These are phyloP conservation scores for Diplotaxis tenuifolia DNA, from an alignment of 345 rosid species.

Conservation along the genomic window DNA sequence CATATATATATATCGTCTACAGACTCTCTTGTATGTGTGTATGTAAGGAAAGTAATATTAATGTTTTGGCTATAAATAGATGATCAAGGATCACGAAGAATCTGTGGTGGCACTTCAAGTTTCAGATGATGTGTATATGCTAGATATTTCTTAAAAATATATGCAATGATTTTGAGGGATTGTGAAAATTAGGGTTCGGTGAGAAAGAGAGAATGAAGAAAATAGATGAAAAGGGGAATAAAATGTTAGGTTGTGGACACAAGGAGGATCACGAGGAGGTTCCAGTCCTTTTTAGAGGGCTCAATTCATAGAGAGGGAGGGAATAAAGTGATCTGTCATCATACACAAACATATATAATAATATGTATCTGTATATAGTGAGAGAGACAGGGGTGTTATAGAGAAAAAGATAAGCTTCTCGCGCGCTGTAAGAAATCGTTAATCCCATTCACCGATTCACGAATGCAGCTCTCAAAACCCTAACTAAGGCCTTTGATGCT, in stretches of 20 bases:
- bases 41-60: constrained; percentile 13
- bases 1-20: constrained; percentile 40
- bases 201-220: constrained; percentile 17
- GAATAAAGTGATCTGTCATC: constrained; percentile 40
- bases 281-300: constrained; percentile 42
- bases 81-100: constrained; percentile 22
- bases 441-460: constrained; percentile 1
- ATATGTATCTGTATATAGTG: background rate
- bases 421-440: constrained; percentile 7
- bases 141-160: constrained; percentile 7
- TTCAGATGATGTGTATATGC: constrained; percentile 25
- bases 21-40: constrained; percentile 3
- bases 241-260: constrained; percentile 40
- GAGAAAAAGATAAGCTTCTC: constrained; percentile 16
- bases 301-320: constrained; percentile 22
- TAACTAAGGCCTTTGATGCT: background rate
- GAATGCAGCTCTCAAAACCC: background rate
- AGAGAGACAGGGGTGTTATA: background rate
- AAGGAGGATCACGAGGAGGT: constrained; percentile 44
- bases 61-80: constrained; percentile 4
- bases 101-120: constrained; percentile 11
- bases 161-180: constrained; percentile 30
- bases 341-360: constrained; percentile 3
- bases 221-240: constrained; percentile 26
- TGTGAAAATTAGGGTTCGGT: constrained; percentile 36